phyloP scores from a whole-genome alignment of 1,284 basidiomycete species.

The Trametes pubescens region DNA sequence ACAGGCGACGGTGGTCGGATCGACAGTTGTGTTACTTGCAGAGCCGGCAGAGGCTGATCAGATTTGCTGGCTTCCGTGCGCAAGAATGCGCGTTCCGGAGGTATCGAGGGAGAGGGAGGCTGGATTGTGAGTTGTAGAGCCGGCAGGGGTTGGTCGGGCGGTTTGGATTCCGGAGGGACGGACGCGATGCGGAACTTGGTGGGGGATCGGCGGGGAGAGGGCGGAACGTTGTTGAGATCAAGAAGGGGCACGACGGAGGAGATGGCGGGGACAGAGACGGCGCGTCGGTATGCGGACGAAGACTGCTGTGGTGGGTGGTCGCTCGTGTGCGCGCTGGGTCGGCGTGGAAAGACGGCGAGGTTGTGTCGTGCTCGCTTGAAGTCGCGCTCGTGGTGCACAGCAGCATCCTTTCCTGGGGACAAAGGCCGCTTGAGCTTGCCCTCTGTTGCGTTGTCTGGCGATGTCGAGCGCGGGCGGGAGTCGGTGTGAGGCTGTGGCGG shows the following conservation, averaged over 20 bases:
- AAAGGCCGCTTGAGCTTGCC: constrained; percentile 31
- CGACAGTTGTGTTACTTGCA: background rate
- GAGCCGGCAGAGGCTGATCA: no score
- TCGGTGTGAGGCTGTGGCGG: constrained; percentile 5
- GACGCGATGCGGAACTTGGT: constrained; percentile 31
- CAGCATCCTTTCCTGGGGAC: constrained; percentile 28
- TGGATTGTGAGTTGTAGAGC: no score
- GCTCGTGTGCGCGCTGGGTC: constrained; percentile 9
- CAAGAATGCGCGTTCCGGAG: background rate
- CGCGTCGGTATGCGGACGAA: constrained; percentile 21
- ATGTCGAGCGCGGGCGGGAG: background rate
- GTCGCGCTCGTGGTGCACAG: constrained; percentile 22
- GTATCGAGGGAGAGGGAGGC: background rate
- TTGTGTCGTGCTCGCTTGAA: constrained; percentile 31
- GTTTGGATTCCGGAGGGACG: constrained; percentile 22
- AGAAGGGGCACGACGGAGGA: constrained; percentile 22
- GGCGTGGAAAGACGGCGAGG: constrained; percentile 7
- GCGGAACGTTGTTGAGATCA: constrained; percentile 31
- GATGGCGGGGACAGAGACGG: constrained; percentile 25
- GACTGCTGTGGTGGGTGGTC: background rate
- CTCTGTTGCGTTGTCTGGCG: constrained; percentile 6
- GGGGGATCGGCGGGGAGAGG: constrained; percentile 30
- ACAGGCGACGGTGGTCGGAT: background rate
- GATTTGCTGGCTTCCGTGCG: background rate
- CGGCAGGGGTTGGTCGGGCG: background rate